Percentiles rank a stretch among this genome's conserved stretches.
Conservation (phyloP, 352 stramenopile species). For the Elongisporangium undulatum region DNA sequence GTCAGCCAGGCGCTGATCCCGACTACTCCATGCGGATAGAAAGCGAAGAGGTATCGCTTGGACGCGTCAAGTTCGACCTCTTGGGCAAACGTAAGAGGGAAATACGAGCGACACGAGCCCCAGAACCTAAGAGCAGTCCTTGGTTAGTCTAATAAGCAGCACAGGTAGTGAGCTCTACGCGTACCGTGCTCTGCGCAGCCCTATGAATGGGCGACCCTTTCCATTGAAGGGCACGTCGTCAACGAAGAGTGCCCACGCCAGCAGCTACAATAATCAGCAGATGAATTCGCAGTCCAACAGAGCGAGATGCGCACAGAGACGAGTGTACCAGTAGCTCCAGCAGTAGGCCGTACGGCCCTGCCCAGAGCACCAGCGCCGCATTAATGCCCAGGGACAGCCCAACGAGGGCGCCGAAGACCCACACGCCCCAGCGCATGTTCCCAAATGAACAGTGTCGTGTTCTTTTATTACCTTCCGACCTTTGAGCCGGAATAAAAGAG, state of each 20-base stretch:
- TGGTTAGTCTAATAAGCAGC: background rate
- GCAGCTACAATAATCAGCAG: slow-evolving; percentile 11
- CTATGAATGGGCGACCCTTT: slow-evolving; percentile 20
- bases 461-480: background rate
- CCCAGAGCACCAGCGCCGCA: background rate
- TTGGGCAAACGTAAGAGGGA: slow-evolving; percentile 31
- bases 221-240: slow-evolving; percentile 40
- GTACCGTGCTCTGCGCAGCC: slow-evolving; percentile 29
- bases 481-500: background rate
- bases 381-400: background rate
- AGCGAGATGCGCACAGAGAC: background rate
- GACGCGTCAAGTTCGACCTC: slow-evolving; percentile 29
- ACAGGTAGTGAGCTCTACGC: background rate
- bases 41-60: slow-evolving; percentile 37
- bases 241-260: slow-evolving; percentile 23
- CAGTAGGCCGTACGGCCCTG: background rate
- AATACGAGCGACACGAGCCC: slow-evolving; percentile 33
- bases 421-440: background rate
- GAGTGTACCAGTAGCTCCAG: background rate
- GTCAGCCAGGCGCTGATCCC: slow-evolving; percentile 41
- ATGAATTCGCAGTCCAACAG: background rate
- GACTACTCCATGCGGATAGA: slow-evolving; percentile 50
- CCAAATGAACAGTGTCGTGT: background rate
- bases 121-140: slow-evolving; percentile 22
- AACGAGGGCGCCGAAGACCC: background rate